Conservation (phyloP, 1,284 basidiomycete species). For the Ustilago vetiveriae region DNA sequence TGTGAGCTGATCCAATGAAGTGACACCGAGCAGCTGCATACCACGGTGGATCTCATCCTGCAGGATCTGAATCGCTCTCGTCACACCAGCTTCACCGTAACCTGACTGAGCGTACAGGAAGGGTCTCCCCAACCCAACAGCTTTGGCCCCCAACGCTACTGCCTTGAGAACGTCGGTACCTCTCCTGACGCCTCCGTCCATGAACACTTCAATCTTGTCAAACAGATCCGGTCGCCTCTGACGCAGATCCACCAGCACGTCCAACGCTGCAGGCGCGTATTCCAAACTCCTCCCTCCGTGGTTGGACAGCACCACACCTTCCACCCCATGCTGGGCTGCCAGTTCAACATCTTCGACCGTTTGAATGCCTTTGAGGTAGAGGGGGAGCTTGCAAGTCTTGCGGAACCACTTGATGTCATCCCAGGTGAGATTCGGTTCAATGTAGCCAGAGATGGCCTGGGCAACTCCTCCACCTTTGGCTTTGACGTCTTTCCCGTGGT, state of each 20-base stretch:
- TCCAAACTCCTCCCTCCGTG: conserved; percentile 70
- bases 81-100: conserved; percentile 83
- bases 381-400: conserved; percentile 78
- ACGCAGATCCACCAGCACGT: conserved; percentile 74
- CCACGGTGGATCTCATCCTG: conserved; percentile 81
- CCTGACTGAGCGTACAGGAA: conserved; percentile 93
- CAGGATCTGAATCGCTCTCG: conserved; percentile 76
- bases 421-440: conserved; percentile 70
- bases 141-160: conserved; percentile 80
- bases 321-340: conserved; percentile 70
- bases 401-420: conserved; percentile 78
- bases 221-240: conserved; percentile 72
- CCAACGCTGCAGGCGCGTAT: conserved; percentile 61
- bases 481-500: conserved; percentile 42
- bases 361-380: conserved; percentile 80
- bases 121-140: conserved; percentile 86
- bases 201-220: conserved; percentile 76
- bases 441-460: conserved; percentile 70
- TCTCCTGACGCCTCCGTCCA: conserved; percentile 85
- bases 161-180: conserved; percentile 84
- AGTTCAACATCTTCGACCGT: conserved; percentile 77
- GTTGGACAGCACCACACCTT: conserved; percentile 68
- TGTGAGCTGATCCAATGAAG: conserved; percentile 75
- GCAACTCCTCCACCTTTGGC: conserved; percentile 66
- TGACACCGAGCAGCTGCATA: conserved; percentile 82